These are phyloP conservation scores for Myxozyma vanderwaltii DNA, from an alignment of 805 yeast genomes.

Conservation along the genomic window DNA sequence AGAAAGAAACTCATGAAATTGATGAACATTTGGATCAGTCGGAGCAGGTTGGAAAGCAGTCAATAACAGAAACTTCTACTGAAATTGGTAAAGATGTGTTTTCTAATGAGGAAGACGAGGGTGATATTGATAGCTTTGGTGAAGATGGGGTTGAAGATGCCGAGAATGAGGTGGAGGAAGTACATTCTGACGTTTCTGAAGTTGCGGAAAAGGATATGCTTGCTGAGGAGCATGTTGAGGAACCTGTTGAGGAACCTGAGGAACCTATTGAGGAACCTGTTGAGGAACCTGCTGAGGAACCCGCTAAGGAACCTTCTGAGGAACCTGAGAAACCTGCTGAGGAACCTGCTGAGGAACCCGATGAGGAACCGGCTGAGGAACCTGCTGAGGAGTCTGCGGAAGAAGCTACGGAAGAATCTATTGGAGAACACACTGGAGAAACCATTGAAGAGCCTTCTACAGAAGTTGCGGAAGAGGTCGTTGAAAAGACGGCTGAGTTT, in stretches of 20 bases:
- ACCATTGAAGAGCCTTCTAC: neutral
- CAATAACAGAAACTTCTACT: too few species aligned
- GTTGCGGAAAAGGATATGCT: neutral
- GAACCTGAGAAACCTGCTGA: conserved; percentile 9
- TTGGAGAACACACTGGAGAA: neutral
- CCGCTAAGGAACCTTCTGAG: conserved; percentile 12
- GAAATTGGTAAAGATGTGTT: too few species aligned
- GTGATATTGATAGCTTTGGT: too few species aligned
- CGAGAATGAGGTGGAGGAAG: too few species aligned
- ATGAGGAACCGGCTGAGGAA: neutral
- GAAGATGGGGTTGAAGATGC: too few species aligned
- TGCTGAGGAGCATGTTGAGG: neutral
- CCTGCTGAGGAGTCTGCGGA: neutral
- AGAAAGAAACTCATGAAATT: too few species aligned
- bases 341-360: neutral
- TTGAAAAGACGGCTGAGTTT: neutral
- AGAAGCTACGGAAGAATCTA: conserved; percentile 1
- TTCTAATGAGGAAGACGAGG: too few species aligned
- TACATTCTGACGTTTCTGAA: too few species aligned
- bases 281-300: conserved; percentile 4
- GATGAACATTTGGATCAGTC: too few species aligned
- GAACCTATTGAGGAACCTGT: neutral
- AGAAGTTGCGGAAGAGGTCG: neutral
- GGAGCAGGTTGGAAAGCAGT: too few species aligned
- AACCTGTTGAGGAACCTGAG: neutral